Percentiles rank a stretch among this genome's conserved stretches.
These are phyloP conservation scores for Aspergillus carlsbadensis DNA, from an alignment of 495 filamentous ascomycete genomes.

Conservation along the genomic window DNA sequence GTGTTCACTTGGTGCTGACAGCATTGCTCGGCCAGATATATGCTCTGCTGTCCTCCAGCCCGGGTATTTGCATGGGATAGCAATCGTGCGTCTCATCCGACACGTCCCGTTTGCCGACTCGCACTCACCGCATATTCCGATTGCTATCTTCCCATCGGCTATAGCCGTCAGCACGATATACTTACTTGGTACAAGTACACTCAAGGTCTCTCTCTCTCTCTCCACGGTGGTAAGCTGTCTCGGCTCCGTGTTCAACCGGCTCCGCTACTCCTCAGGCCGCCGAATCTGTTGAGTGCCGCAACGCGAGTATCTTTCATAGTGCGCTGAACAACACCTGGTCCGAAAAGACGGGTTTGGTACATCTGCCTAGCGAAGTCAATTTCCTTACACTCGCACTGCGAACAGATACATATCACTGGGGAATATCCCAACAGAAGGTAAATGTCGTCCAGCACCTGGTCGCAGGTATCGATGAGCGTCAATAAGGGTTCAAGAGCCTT, in stretches of 20 bases:
- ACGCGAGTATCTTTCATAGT: too few species aligned
- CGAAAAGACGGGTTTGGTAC: neutral
- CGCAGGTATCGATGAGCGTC: too few species aligned
- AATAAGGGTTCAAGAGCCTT: too few species aligned
- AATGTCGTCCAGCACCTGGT: neutral
- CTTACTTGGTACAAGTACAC: constrained; percentile 1
- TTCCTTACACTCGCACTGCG: constrained; percentile 12
- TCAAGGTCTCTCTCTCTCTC: neutral
- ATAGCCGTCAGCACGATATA: constrained; percentile 14
- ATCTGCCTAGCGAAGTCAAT: constrained; percentile 14
- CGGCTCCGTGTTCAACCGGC: neutral
- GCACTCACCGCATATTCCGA: constrained; percentile 16
- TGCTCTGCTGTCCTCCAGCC: constrained; percentile 17
- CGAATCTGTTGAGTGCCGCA: too few species aligned
- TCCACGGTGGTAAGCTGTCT: neutral
- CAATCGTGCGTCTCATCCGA: constrained; percentile 15
- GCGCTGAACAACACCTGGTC: too few species aligned
- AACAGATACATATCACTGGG: constrained; percentile 16
- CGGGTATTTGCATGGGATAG: constrained; percentile 3
- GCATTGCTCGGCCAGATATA: constrained; percentile 20
- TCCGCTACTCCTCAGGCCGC: too few species aligned
- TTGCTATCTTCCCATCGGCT: constrained; percentile 18
- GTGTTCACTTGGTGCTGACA: constrained; percentile 20
- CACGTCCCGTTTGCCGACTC: constrained; percentile 14
- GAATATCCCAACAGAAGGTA: constrained; percentile 15